Base-by-base conservation (phyloP, 1,139 yeast genomes). In the Zhuliangozyma parablackwelliae region DNA sequence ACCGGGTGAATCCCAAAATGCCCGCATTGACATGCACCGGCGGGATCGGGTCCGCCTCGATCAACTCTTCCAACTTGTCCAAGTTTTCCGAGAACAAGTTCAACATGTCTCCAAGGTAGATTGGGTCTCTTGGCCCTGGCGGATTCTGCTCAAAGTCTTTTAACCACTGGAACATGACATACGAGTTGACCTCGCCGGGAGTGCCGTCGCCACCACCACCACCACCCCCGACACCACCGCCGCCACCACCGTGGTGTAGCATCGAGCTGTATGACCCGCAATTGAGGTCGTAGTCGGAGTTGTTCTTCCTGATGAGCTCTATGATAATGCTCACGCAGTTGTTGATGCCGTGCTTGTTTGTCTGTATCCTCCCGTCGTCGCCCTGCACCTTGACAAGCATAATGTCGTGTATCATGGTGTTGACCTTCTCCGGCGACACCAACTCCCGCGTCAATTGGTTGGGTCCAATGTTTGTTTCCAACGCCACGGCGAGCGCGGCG, bases 381-480 rank as follows among this genome's bases (percentile, higher is more conserved):
- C 47, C 46, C 31, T 47, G 42, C 21, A 49, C 37, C 34, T 44
- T 39, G 8, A 42, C 40, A 31, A 70, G 50, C 61, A 70, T 69
- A 30, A 70, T 67, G 21, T 70, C 75, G 35, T 66, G 45, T 26
- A 70, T 63, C 64, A 70, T 63, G 16, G 55, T 56, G 30, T 54
- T 53, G 13, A 69, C 53, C 9, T 67, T 58, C 30, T 56, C 49
- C 6, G 64, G 63, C 2, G 73, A 65, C 2, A 69, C 75, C 40
- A 70, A 57, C 41, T 70, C 74, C 40, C 75, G 51, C 0, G 75
- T 70, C 33, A 70, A 55, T 43, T 63, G 72, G 39, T 68, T 68
- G 2, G 73, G 76, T 0, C 75, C 76, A 37, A 68, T 72, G 61
- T 70, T 70, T 2, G 75, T 67, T 40, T 70, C 76, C 16, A 68